These are phyloP conservation scores for Xanthoparmelia taractica DNA, from an alignment of 495 filamentous ascomycete species.

Conservation along the genomic window DNA sequence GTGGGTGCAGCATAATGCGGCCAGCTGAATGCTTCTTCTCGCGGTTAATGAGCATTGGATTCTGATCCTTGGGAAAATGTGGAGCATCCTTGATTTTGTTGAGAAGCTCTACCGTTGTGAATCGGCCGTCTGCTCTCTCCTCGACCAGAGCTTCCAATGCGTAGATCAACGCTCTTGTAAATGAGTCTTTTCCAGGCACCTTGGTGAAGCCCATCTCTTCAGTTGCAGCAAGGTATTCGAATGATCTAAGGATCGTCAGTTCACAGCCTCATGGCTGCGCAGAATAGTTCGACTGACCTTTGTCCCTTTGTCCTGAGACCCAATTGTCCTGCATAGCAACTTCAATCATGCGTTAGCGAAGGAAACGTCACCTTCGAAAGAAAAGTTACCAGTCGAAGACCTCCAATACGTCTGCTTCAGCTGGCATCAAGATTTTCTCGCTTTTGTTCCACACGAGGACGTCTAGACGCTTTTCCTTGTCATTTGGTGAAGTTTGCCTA, in stretches of 20 bases:
- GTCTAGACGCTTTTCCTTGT: background rate
- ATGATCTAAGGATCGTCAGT: background rate
- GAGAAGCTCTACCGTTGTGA: constrained; percentile 22
- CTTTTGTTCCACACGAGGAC: constrained; percentile 23
- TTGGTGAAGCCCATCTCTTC: background rate
- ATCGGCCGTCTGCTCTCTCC: constrained; percentile 11
- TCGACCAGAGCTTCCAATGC: constrained; percentile 13
- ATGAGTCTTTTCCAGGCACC: constrained; percentile 20
- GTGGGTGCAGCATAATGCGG: constrained; percentile 24
- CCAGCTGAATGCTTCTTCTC: background rate
- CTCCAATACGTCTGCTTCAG: constrained; percentile 28
- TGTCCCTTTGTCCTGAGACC: constrained; percentile 6
- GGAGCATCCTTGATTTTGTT: constrained; percentile 18
- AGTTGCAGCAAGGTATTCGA: constrained; percentile 26
- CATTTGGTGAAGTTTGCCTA: constrained; percentile 18
- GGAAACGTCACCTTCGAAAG: background rate
- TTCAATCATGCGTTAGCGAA: background rate
- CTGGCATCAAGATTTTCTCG: constrained; percentile 22
- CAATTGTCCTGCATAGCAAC: constrained; percentile 22
- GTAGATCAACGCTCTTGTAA: constrained; percentile 22
- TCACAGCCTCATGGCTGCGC: background rate
- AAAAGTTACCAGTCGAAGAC: constrained; percentile 30
- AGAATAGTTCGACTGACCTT: constrained; percentile 3
- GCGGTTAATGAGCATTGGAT: constrained; percentile 10
- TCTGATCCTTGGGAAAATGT: constrained; percentile 20